A percentile compares a stretch with the other conserved stretches of the same genome.
phyloP scores from a whole-genome alignment of 345 rosid genomes.

The Isatis tinctoria region DNA sequence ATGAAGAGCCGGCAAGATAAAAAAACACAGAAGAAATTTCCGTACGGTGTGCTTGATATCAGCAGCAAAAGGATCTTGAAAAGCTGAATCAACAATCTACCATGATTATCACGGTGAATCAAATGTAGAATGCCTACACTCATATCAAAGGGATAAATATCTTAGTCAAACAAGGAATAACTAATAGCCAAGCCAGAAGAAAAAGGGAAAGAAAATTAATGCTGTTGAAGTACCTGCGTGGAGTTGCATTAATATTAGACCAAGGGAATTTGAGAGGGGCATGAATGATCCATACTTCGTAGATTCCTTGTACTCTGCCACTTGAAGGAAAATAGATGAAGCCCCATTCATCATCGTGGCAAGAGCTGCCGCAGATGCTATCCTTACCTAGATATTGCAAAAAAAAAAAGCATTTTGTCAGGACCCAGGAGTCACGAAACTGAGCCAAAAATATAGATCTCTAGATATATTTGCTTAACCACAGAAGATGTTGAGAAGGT shows the following conservation, averaged over 20 bases:
- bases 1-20: conserved; percentile 5
- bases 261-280: conserved; percentile 86
- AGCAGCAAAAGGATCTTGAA: conserved; percentile 78
- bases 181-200: neutral
- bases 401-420: neutral
- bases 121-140: conserved; percentile 70
- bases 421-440: conserved; percentile 15
- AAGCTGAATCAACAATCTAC: conserved; percentile 64
- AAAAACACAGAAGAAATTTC: conserved; percentile 26
- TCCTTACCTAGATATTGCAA: conserved; percentile 61
- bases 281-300: conserved; percentile 64
- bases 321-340: conserved; percentile 80
- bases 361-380: conserved; percentile 74
- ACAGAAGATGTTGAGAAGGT: conserved; percentile 8
- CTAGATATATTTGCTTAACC: neutral
- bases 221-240: conserved; percentile 61
- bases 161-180: neutral
- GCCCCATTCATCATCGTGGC: conserved; percentile 88
- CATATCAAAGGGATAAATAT: conserved; percentile 5
- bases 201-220: conserved; percentile 7
- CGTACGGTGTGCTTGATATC: conserved; percentile 92
- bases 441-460: neutral
- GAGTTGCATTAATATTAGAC: conserved; percentile 81
- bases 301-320: conserved; percentile 85
- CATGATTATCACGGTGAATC: conserved; percentile 64